Conservation (phyloP, 2,329 filamentous ascomycete genomes). For the Nakataea oryzae region DNA sequence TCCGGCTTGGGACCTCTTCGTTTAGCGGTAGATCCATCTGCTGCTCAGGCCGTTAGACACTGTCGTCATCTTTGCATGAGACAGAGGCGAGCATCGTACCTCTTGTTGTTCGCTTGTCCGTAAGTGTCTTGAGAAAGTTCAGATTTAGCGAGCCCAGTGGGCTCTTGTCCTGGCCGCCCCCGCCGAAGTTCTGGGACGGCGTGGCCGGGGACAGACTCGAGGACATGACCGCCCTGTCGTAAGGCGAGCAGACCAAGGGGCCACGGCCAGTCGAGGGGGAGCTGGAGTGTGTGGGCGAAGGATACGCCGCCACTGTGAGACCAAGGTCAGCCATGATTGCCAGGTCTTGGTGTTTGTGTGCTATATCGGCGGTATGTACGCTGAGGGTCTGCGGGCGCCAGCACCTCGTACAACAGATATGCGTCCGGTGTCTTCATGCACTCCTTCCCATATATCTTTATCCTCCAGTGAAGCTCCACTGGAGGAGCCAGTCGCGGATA, state of each 20-base stretch:
- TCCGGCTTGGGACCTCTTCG: constrained; percentile 91
- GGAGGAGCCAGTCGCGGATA: not conserved
- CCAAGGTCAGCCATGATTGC: constrained; percentile 22
- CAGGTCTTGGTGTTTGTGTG: not conserved
- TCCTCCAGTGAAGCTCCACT: not conserved
- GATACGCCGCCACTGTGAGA: constrained; percentile 22
- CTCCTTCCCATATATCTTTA: not conserved
- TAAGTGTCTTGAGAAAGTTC: constrained; percentile 55
- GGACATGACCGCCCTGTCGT: constrained; percentile 28
- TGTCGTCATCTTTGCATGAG: not conserved
- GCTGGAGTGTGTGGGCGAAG: constrained; percentile 22
- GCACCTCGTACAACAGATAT: not conserved
- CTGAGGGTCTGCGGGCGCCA: not conserved
- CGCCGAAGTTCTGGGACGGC: constrained; percentile 15
- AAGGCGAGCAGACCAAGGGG: constrained; percentile 19
- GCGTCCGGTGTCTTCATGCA: not conserved
- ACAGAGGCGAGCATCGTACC: constrained; percentile 31
- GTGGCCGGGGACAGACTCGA: constrained; percentile 35
- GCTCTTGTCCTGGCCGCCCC: constrained; percentile 22
- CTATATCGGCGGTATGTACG: not conserved
- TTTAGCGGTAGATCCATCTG: constrained; percentile 47
- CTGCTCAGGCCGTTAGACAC: not conserved
- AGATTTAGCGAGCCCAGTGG: constrained; percentile 38
- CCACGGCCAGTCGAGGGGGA: constrained; percentile 18
- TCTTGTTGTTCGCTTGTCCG: constrained; percentile 68